Base-by-base conservation (phyloP, 768 basidiomycete species). In the Tulasnella sp. region DNA sequence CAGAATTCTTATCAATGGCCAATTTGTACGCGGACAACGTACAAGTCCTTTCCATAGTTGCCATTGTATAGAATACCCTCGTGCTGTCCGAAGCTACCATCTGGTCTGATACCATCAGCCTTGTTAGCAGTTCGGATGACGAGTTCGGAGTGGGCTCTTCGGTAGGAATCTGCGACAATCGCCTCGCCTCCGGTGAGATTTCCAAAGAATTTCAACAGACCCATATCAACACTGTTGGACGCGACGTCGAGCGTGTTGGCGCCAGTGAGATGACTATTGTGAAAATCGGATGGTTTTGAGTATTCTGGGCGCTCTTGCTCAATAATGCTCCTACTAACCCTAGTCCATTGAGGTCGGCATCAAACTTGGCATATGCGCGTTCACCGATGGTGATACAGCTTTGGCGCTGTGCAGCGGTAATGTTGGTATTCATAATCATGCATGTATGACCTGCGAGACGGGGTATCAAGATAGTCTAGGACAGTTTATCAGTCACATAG, bases 11-110 rank as follows among this genome's bases (percentile, higher is more conserved):
- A n/a, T n/a, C n/a, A n/a, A n/a, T n/a, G n/a, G n/a, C n/a, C n/a
- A n/a, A n/a, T n/a, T n/a, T n/a, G n/a, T n/a, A n/a, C n/a, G n/a
- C n/a, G n/a, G n/a, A n/a, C n/a, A n/a, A n/a, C n/a, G n/a, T n/a
- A 71, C 69, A 63, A 72, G 53, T 69, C 71, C 50, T 71, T 71
- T 12, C 74, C 82, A 56, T 84, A 83, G 59, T 83, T 83, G 37
- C 81, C 81, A 44, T 78, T 79, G 59, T 81, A 83, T 4, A 80
- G 61, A 15, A 81, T 68, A 19, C 81, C 81, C n/a, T 59, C 62
- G 60, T 83, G 82, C 60, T 83, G 68, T 32, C 57, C 55, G 54
- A 70, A 71, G 44, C 62, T 65, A 3, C 70, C 70, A 56, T 72
- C 71, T 0, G 64, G 60, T 13, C 68, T 57, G 33, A 84, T 79